phyloP scores from a whole-genome alignment of 495 filamentous ascomycete genomes.

The Clavariopsis aquatica region DNA sequence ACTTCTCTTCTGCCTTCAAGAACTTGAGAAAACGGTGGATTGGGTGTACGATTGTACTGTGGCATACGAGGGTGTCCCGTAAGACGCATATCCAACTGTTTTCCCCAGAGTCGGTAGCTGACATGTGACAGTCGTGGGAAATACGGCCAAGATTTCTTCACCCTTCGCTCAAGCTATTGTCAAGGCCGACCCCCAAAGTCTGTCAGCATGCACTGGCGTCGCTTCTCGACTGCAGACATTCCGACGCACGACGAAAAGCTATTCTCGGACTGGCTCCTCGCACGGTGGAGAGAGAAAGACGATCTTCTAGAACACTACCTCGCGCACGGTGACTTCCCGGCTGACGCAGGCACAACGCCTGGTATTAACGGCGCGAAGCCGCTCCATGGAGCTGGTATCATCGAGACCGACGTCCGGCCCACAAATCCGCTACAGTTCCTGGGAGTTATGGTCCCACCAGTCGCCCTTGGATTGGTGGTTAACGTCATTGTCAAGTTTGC shows the following conservation, averaged over 20 bases:
- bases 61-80: conserved; percentile 80
- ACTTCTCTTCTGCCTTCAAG: conserved; percentile 70
- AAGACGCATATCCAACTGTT: conserved; percentile 43
- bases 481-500: conserved; percentile 38
- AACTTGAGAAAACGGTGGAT: conserved; percentile 69
- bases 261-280: conserved; percentile 73
- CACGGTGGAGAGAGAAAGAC: conserved; percentile 81
- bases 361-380: conserved; percentile 44
- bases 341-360: conserved; percentile 53
- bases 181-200: conserved; percentile 77
- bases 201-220: conserved; percentile 83
- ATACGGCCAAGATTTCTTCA: conserved; percentile 77
- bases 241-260: conserved; percentile 61
- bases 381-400: conserved; percentile 51
- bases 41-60: conserved; percentile 86
- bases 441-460: conserved; percentile 42
- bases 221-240: conserved; percentile 66
- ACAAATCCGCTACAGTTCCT: conserved; percentile 50
- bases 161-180: conserved; percentile 70
- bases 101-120: conserved; percentile 16
- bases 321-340: conserved; percentile 69
- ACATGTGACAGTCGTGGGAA: conserved; percentile 56
- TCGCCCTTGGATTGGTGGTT: conserved; percentile 27
- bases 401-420: conserved; percentile 60
- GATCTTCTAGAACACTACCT: conserved; percentile 70